Base-by-base conservation (phyloP, 179 eudicot species). In the Sideroxylon spinosum region DNA sequence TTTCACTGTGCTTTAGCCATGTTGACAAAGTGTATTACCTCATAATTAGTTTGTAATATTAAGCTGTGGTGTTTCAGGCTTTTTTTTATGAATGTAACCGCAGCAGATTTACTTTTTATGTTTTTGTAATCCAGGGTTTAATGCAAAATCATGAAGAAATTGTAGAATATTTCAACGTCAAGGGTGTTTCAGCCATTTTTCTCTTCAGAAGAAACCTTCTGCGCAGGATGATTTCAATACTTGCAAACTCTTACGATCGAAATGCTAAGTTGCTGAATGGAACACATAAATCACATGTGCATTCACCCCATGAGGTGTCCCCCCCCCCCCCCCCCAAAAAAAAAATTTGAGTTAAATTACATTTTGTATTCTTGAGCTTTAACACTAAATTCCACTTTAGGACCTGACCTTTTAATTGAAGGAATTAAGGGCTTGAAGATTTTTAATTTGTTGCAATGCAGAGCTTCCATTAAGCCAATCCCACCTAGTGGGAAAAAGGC, bases 201-300 rank as follows among this genome's bases (percentile, higher is more conserved):
- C 93, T 95, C 59, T 91, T 95, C 76, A 84, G 98, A 80, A 88
- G 92, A 83, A 93, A 95, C 85, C 88, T 89, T 37, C 83, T 95
- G 65, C 93, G 97, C 3, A 84, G 97, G 74, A 89, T 87, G 89
- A 81, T 93, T 82, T 93, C 98, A 11, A 79, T 90, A 17, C 89
- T 95, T 59, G 95, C 95, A n/a, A 93, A 95, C 80, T 85, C 93
- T 11, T 95, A 85, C 80, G 97, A 93, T 72, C 84, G 82, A 55
- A 77, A 86, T 63, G 90, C 90, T 66, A 90, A 86, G 87, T 89
- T 75, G 12, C 78, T 94, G 37, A 94, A 93, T 53, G 97, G 97
- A 76, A 93, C 91, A 59, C 98, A 95, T 85, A 95, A 95, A 79
- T 93, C 98, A 78, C 98, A 95, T 63, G 97, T 93, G 74, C 97